Evolutionary conservation across 345 rosid species (phyloP).

Genomic region (Gossypium turneri): DNA sequence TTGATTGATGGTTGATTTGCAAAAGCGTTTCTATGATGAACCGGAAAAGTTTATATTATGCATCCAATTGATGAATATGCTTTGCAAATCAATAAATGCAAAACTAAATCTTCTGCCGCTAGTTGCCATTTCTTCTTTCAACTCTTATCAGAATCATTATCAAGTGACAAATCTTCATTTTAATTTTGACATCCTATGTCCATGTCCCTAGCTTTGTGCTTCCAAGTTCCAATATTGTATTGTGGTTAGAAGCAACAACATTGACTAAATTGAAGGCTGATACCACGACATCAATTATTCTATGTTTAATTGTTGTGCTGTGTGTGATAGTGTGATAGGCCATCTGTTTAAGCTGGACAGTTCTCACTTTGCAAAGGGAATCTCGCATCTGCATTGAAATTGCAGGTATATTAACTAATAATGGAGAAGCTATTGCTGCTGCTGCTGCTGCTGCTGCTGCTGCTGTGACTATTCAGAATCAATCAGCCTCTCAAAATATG

Average conservation of each 20-base stretch:
- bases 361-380: background rate
- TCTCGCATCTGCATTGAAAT: slow-evolving; percentile 2
- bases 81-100: no score
- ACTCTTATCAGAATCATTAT: background rate
- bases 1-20: background rate
- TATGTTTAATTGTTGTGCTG: background rate
- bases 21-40: background rate
- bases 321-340: background rate
- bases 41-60: background rate
- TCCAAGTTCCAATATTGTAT: background rate
- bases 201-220: background rate
- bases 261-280: background rate
- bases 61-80: no score
- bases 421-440: slow-evolving; percentile 22
- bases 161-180: background rate
- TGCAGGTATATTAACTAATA: slow-evolving; percentile 23
- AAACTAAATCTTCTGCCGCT: background rate
- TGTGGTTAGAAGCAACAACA: background rate
- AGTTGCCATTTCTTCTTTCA: background rate
- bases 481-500: slow-evolving; percentile 23
- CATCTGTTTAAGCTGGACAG: background rate
- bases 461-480: slow-evolving; percentile 21
- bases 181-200: background rate
- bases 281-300: background rate
- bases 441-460: slow-evolving; percentile 11